Conservation (phyloP, 2,329 filamentous ascomycete species). For the Pseudogymnoascus sp. region DNA sequence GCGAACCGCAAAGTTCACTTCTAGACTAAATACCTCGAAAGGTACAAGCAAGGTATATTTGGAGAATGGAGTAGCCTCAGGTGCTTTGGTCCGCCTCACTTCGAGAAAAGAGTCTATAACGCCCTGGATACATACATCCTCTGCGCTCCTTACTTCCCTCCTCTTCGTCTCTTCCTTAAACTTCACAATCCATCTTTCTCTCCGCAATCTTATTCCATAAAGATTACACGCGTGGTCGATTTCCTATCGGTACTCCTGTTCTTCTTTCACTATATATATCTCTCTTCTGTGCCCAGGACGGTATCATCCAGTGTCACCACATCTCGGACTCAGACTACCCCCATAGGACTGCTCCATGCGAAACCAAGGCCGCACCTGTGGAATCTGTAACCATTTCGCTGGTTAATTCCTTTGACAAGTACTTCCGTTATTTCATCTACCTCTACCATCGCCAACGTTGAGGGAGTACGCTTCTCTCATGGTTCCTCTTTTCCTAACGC, state of each 20-base stretch:
- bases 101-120: not conserved
- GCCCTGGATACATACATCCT: slow-evolving; percentile 15
- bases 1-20: slow-evolving; percentile 4
- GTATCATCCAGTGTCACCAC: not conserved
- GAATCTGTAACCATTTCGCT: slow-evolving; percentile 6
- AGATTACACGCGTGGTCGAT: not conserved
- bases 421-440: slow-evolving; percentile 3
- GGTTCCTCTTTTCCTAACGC: not conserved
- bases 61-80: not conserved
- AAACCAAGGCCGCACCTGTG: not conserved
- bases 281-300: not conserved
- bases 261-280: not conserved
- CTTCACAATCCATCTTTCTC: slow-evolving; percentile 14
- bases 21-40: not conserved
- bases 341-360: slow-evolving; percentile 5
- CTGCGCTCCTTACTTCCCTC: slow-evolving; percentile 1
- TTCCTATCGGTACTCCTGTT: not conserved
- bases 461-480: slow-evolving; percentile 9
- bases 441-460: not conserved
- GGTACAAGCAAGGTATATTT: not conserved
- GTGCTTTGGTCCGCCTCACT: slow-evolving; percentile 8
- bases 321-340: not conserved
- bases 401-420: not conserved
- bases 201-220: slow-evolving; percentile 6
- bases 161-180: slow-evolving; percentile 13